phyloP scores from a whole-genome alignment of 2,329 filamentous ascomycete genomes.

The Sporothrix mexicana region DNA sequence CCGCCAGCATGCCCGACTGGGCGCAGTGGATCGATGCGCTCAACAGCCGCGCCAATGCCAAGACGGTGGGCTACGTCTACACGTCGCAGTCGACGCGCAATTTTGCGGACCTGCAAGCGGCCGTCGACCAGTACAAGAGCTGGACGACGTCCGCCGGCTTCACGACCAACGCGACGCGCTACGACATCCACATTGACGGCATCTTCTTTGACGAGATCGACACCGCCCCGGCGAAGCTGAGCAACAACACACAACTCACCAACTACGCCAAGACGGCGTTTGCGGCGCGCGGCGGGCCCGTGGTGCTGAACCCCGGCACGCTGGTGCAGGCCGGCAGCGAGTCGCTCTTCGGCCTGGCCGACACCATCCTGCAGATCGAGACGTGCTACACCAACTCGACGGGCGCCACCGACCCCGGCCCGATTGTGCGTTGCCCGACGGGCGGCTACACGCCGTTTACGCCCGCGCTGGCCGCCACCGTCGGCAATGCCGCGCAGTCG shows the following conservation, averaged over 20 bases:
- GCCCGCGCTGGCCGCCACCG: background rate
- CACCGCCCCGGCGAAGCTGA: slow-evolving; percentile 31
- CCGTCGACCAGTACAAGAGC: slow-evolving; percentile 35
- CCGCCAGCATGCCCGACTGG: slow-evolving; percentile 33
- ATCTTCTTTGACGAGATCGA: slow-evolving; percentile 39
- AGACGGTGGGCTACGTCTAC: slow-evolving; percentile 37
- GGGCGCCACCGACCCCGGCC: slow-evolving; percentile 34
- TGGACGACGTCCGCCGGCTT: slow-evolving; percentile 34
- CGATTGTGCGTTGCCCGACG: slow-evolving; percentile 32
- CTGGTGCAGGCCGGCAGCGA: slow-evolving; percentile 35
- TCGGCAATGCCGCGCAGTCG: slow-evolving; percentile 26
- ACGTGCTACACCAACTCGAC: slow-evolving; percentile 37
- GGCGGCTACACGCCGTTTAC: slow-evolving; percentile 36
- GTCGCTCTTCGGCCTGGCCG: slow-evolving; percentile 35
- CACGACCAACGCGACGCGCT: slow-evolving; percentile 24
- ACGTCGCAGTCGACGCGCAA: slow-evolving; percentile 27
- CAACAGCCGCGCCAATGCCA: slow-evolving; percentile 34
- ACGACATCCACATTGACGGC: slow-evolving; percentile 36
- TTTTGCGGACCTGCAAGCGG: slow-evolving; percentile 24
- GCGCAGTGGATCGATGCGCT: slow-evolving; percentile 33
- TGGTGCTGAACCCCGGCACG: slow-evolving; percentile 36
- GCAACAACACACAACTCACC: slow-evolving; percentile 34
- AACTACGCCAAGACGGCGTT: slow-evolving; percentile 33
- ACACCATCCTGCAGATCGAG: slow-evolving; percentile 37
- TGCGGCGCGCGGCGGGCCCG: slow-evolving; percentile 28